Evolutionary conservation across 2,329 filamentous ascomycete genomes (phyloP).

Genomic region (Colletotrichum cuscutae): DNA sequence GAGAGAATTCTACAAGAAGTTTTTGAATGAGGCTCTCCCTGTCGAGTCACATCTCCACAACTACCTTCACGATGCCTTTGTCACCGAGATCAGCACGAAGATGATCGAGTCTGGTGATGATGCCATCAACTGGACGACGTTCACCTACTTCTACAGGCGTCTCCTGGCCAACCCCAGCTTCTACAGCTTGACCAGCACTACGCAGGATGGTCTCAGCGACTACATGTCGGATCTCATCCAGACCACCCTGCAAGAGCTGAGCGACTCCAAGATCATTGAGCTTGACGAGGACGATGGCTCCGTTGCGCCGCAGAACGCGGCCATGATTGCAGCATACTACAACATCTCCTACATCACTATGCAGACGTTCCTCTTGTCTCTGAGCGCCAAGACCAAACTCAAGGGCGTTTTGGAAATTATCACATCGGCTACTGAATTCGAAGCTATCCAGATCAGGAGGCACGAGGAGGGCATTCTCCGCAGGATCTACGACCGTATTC

Average conservation of each 20-base stretch:
- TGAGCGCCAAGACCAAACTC: conserved; percentile 89
- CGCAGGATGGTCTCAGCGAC: conserved; percentile 91
- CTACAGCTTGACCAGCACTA: conserved; percentile 89
- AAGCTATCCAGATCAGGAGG: conserved; percentile 91
- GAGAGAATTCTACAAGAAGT: conserved; percentile 98
- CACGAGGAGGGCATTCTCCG: conserved; percentile 90
- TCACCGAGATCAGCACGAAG: conserved; percentile 95
- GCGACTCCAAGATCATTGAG: conserved; percentile 95
- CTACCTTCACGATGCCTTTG: conserved; percentile 94
- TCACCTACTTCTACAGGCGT: conserved; percentile 97
- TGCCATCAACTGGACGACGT: conserved; percentile 97
- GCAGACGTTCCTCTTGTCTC: conserved; percentile 95
- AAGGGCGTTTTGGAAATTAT: conserved; percentile 98
- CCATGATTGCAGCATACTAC: conserved; percentile 99
- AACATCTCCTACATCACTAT: conserved; percentile 99
- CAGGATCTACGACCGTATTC: conserved; percentile 92
- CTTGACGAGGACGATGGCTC: conserved; percentile 94
- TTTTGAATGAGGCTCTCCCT: conserved; percentile 93
- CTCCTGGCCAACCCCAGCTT: conserved; percentile 96
- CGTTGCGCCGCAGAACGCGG: conserved; percentile 89
- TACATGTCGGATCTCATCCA: conserved; percentile 96
- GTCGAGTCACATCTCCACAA: conserved; percentile 94
- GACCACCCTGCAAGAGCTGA: conserved; percentile 87
- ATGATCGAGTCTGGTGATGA: conserved; percentile 96
- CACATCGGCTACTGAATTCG: conserved; percentile 96